Base-by-base conservation (phyloP, 768 basidiomycete genomes). In the Paxillus rubicundulus region DNA sequence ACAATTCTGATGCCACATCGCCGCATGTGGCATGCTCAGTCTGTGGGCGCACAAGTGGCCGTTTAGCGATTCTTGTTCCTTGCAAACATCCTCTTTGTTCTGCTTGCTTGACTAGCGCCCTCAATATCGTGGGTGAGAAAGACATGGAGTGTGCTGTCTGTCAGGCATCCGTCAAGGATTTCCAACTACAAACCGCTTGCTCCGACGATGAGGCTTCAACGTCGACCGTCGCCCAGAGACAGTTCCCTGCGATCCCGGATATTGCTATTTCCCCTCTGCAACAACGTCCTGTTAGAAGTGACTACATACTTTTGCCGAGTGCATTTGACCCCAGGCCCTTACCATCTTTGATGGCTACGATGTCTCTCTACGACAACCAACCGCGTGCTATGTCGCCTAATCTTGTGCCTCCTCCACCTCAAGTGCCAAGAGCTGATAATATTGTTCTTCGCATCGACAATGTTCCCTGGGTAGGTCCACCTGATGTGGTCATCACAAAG, bases 71-170 rank as follows among this genome's bases (percentile, higher is more conserved):
- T 54, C 78, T 93, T 17, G 77, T 80, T 20, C 90, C 91, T 0
- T 93, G 91, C 68, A 65, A 72, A 6, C 91, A 93, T 65, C 77
- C 85, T 1, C 73, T 92, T 2, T 93, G 91, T 64, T 87, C 89
- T 3, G 78, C 79, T 9, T 93, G 91, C 63, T 76, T 93, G 50
- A 93, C 91, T 1, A 90, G 89, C 46, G 87, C 89, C 8, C 75
- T 93, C 47, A 93, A 93, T 59, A 92, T 92, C 47, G 91, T 92
- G 16, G 90, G 90, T 7, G 90, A 93, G 69, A 92, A 92, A 64
- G 86, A 88, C 52, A 89, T 92, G 81, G 81, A 85, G 53, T 93
- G 91, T 56, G 85, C 87, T 16, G 85, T 89, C 28, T 93, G 90
- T 70, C 85, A 84, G 60, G 69, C 67, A 37, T 78, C 81, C 32